phyloP scores from a whole-genome alignment of 225 moss, liverwort and hornwort species.

The Takakia lepidozioides region DNA sequence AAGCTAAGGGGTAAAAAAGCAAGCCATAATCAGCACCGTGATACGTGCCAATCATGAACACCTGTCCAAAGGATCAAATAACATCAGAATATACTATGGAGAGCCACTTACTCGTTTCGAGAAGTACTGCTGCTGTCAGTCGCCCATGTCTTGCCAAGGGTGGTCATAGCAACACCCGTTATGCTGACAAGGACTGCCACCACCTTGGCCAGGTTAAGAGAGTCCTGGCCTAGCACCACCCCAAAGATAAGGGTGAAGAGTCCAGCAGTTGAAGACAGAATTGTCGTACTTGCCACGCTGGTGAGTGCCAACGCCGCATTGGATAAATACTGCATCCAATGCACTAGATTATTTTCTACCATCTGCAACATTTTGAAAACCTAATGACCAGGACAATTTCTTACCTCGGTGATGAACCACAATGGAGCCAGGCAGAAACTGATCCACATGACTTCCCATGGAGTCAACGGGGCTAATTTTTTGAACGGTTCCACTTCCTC shows the following conservation, averaged over 20 bases:
- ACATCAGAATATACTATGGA: too few species aligned
- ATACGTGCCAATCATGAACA: too few species aligned
- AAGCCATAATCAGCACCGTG: too few species aligned
- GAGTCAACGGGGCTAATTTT: conserved; percentile 20
- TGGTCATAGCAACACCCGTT: conserved; percentile 97
- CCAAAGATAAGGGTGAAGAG: conserved; percentile 85
- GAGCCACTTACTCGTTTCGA: conserved; percentile 74
- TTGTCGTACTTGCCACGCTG: conserved; percentile 96
- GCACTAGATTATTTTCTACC: background rate
- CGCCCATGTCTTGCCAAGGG: conserved; percentile 94
- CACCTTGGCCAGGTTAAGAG: conserved; percentile 77
- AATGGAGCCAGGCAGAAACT: conserved; percentile 75
- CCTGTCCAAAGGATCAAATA: too few species aligned
- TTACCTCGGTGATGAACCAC: conserved; percentile 90
- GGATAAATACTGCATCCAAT: conserved; percentile 72
- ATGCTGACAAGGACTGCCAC: conserved; percentile 88
- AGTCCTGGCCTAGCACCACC: conserved; percentile 82
- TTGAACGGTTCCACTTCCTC: conserved; percentile 17
- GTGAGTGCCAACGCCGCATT: conserved; percentile 92
- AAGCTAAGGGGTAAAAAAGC: too few species aligned
- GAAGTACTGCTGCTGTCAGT: conserved; percentile 45
- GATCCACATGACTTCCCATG: conserved; percentile 73
- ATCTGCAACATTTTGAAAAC: background rate
- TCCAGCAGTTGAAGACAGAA: conserved; percentile 87
- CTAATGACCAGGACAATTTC: too few species aligned